These are phyloP conservation scores for Chytriomyces sp. DNA, from an alignment of 192 early-diverging fungal species.

Conservation along the genomic window DNA sequence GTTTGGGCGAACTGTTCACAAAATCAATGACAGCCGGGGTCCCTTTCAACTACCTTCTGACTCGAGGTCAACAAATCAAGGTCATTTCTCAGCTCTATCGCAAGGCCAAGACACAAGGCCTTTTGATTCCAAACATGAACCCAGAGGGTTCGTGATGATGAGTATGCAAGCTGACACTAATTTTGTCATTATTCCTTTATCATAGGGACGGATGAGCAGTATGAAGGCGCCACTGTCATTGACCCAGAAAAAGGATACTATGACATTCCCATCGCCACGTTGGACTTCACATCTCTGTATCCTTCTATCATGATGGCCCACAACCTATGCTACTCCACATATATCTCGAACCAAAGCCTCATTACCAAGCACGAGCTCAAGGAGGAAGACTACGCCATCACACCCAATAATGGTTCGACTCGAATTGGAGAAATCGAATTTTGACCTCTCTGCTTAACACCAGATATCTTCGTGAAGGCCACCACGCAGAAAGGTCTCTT, in stretches of 20 bases:
- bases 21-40: slow-evolving; percentile 88
- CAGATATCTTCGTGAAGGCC: slow-evolving; percentile 84
- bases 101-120: slow-evolving; percentile 75
- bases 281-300: slow-evolving; percentile 98
- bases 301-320: slow-evolving; percentile 99
- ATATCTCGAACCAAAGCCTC: slow-evolving; percentile 60
- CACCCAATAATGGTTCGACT: slow-evolving; percentile 78
- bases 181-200: neutral
- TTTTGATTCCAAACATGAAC: slow-evolving; percentile 88
- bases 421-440: no score
- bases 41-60: slow-evolving; percentile 89
- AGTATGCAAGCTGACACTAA: neutral
- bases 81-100: slow-evolving; percentile 97
- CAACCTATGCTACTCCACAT: slow-evolving; percentile 96
- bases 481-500: slow-evolving; percentile 77
- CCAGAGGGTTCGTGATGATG: slow-evolving; percentile 58
- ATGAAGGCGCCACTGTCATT: slow-evolving; percentile 95
- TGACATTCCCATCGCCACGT: slow-evolving; percentile 92
- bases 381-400: slow-evolving; percentile 84
- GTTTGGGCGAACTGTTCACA: no score
- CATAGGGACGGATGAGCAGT: slow-evolving; percentile 78
- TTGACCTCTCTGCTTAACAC: no score
- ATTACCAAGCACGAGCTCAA: slow-evolving; percentile 54
- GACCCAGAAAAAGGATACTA: slow-evolving; percentile 94
- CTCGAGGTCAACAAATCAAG: slow-evolving; percentile 96